Evolutionary conservation across 2,329 filamentous ascomycete species (phyloP).

Genomic region (Ambrosiella xylebori): DNA sequence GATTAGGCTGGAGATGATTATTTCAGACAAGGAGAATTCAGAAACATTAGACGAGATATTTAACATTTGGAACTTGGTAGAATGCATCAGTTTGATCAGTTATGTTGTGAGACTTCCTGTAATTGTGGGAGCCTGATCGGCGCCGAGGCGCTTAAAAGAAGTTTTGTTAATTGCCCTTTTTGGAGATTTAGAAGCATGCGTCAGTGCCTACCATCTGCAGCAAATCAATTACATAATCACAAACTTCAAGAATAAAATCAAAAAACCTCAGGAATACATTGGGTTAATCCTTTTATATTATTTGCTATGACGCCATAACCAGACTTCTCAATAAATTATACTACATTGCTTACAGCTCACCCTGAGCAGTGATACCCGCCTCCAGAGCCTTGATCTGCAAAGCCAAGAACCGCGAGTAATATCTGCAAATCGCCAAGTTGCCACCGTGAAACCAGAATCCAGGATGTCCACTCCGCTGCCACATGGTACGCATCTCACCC

Average conservation of each 20-base stretch:
- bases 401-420: constrained; percentile 37
- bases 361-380: constrained; percentile 21
- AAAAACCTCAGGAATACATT: too few relatives aligned
- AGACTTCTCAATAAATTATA: not conserved
- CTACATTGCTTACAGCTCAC: constrained; percentile 15
- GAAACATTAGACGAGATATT: too few relatives aligned
- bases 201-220: not conserved
- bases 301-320: not conserved
- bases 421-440: constrained; percentile 44
- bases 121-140: not conserved
- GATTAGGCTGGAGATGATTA: too few relatives aligned
- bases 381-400: constrained; percentile 33
- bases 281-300: too few relatives aligned
- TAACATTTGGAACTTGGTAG: too few relatives aligned
- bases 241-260: too few relatives aligned
- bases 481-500: constrained; percentile 39
- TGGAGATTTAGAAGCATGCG: not conserved
- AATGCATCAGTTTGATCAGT: too few relatives aligned
- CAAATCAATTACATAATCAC: not conserved
- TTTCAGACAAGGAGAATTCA: too few relatives aligned
- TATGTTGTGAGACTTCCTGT: too few relatives aligned
- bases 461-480: constrained; percentile 42
- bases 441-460: constrained; percentile 52
- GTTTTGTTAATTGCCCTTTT: not conserved
- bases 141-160: not conserved